A percentile compares a stretch with the other conserved stretches of the same genome.
These are phyloP conservation scores for Plectranthus barbatus DNA, from an alignment of 257 asterid species.

Conservation along the genomic window DNA sequence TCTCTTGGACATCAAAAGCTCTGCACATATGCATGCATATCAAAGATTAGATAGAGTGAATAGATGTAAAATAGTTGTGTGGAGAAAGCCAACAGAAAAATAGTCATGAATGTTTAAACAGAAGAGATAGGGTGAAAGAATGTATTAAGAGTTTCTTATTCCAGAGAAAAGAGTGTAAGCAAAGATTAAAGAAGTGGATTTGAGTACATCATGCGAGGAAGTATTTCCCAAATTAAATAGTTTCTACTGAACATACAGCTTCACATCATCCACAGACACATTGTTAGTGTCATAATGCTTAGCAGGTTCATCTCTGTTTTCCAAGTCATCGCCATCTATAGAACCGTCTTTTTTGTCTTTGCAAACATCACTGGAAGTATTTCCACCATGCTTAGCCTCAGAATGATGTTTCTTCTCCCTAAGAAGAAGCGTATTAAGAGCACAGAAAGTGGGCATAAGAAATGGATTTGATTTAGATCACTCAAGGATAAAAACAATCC, in stretches of 20 bases:
- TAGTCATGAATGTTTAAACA: neutral
- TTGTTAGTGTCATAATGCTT: slow-evolving; percentile 19
- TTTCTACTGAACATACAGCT: slow-evolving; percentile 30
- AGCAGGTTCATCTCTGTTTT: slow-evolving; percentile 24
- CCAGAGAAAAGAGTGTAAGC: too few relatives aligned
- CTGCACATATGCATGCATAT: slow-evolving; percentile 27
- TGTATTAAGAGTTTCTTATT: too few relatives aligned
- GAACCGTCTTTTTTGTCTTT: slow-evolving; percentile 27
- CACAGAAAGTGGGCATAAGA: neutral
- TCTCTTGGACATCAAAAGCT: slow-evolving; percentile 33
- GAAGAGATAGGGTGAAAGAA: too few relatives aligned
- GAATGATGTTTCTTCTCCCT: slow-evolving; percentile 59
- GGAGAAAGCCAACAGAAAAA: neutral
- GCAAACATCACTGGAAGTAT: slow-evolving; percentile 24
- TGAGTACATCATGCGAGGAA: neutral
- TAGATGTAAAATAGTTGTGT: neutral
- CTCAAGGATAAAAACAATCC: neutral
- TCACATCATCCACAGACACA: slow-evolving; percentile 11
- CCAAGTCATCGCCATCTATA: slow-evolving; percentile 19
- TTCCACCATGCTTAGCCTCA: slow-evolving; percentile 26
- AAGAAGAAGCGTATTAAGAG: neutral
- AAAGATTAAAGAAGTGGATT: neutral
- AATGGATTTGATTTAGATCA: neutral
- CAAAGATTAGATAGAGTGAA: slow-evolving; percentile 1
- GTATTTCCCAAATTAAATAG: neutral